phyloP scores from a whole-genome alignment of 1,284 basidiomycete species.

The Malassezia obtusa region DNA sequence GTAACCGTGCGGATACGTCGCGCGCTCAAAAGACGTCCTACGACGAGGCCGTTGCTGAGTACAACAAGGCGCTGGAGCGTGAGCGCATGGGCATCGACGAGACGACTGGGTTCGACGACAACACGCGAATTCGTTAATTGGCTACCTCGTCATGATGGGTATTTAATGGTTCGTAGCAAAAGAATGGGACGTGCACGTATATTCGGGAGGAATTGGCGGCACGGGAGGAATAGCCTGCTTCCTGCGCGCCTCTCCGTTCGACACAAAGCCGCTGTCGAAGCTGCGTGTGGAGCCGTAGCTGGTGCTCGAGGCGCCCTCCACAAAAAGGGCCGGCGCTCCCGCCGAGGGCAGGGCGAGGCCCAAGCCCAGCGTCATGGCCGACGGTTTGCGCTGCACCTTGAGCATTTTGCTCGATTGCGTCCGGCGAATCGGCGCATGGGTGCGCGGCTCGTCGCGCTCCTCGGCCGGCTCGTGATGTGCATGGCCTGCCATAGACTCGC shows the following conservation, averaged over 20 bases:
- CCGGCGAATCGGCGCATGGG: not conserved
- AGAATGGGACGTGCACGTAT: not conserved
- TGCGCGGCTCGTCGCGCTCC: not conserved
- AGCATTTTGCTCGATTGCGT: not conserved
- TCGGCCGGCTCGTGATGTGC: not conserved
- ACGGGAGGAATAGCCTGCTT: not conserved
- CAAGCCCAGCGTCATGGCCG: slow-evolving; percentile 8
- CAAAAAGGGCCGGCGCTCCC: not conserved
- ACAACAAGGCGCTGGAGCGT: slow-evolving; percentile 11
- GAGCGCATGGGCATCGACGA: slow-evolving; percentile 15
- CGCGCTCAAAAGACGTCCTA: not conserved
- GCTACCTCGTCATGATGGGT: not conserved
- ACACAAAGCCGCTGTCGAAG: too few relatives aligned
- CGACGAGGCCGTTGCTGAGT: slow-evolving; percentile 11
- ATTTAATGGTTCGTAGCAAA: not conserved
- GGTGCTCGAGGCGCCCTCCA: not conserved
- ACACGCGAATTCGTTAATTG: not conserved
- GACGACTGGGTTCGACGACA: slow-evolving; percentile 8
- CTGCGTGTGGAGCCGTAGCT: not conserved
- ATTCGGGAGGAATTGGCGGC: not conserved
- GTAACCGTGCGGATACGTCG: not conserved
- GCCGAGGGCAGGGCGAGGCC: not conserved
- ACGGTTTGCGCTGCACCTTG: slow-evolving; percentile 1
- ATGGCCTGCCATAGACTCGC: not conserved
- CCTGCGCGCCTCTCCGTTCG: too few relatives aligned